phyloP scores from a whole-genome alignment of 148 eudicot genomes.

The Chenopodium formosanum region DNA sequence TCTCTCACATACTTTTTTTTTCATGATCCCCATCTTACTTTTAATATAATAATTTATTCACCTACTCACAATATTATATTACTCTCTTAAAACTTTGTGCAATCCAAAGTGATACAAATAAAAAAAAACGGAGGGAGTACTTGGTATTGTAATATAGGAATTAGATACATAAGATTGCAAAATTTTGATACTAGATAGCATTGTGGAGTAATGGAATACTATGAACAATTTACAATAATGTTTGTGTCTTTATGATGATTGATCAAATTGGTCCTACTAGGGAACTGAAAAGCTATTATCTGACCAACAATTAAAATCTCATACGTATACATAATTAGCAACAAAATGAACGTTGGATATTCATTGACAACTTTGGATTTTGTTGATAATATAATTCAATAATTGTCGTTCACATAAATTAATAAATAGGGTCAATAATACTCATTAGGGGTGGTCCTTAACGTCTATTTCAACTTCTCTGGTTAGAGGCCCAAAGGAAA shows the following conservation, averaged over 20 bases:
- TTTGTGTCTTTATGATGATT: not conserved
- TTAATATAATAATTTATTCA: too few species aligned
- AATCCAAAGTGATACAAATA: too few species aligned
- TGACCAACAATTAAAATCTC: not conserved
- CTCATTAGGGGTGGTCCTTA: too few species aligned
- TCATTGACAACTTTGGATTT: not conserved
- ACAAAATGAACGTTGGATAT: constrained; percentile 3
- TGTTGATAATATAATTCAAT: not conserved
- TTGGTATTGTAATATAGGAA: too few species aligned
- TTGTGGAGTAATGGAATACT: not conserved
- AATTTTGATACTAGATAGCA: not conserved
- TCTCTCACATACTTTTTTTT: too few species aligned
- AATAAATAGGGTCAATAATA: too few species aligned
- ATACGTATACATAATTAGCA: not conserved
- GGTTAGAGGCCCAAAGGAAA: not conserved
- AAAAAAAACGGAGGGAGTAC: too few species aligned
- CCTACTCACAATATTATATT: too few species aligned
- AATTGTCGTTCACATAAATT: not conserved
- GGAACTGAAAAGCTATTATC: not conserved
- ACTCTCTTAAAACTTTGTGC: too few species aligned
- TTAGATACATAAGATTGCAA: too few species aligned
- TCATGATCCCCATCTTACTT: too few species aligned
- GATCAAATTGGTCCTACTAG: not conserved
- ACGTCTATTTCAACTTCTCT: not conserved
- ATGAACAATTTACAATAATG: not conserved